Evolutionary conservation across 2,329 filamentous ascomycete genomes (phyloP), one percentile per base, ranked within the genome.

Genomic region (Macroventuria anomochaeta): DNA sequence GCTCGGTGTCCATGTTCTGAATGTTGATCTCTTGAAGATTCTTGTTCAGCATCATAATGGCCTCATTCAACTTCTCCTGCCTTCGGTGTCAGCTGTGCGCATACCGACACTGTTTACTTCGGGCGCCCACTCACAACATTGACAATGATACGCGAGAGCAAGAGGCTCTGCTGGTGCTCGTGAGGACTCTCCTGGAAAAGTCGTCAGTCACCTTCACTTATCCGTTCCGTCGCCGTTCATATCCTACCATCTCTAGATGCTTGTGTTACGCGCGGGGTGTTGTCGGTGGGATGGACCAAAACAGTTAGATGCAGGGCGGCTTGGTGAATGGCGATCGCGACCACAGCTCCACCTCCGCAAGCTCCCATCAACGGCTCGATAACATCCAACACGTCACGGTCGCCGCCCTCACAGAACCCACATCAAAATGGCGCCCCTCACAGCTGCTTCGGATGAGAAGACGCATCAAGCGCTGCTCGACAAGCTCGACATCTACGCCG

Each of bases 1-100:
- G 83, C 78, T 97, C 95, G 29, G 97, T 91, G 71, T 99, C 96
- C 92, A 97, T 97, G 75, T 97, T 99, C 69, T 96, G 90, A 50
- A 97, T 88, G 71, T 97, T 97, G 82, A 97, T 97, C 64, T 97
- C 93, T 90, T 96, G 65, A 1, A 99, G 86, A 42, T 86, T 90
- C 76, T 91, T 96, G 77, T 97, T 99, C 83, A 97, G 85, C 44
- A 93, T 87, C 77, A 95, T 86, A 46, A 97, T 84, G 1, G 95
- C 89, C 77, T 97, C 95, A 67, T 99, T 99, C 36, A 99, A 83
- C 77, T 99, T 99, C 78, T 97, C 95, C 93, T 97, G 57, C 21
- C 7, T 8, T 18, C 7, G n/a, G n/a, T 18, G 32, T 64, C 12
- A 64, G 55, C 39, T 32, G 1, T 32, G 18, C 32, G 25, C 38